phyloP scores from a whole-genome alignment of 495 filamentous ascomycete genomes.

The Glonium stellatum region DNA sequence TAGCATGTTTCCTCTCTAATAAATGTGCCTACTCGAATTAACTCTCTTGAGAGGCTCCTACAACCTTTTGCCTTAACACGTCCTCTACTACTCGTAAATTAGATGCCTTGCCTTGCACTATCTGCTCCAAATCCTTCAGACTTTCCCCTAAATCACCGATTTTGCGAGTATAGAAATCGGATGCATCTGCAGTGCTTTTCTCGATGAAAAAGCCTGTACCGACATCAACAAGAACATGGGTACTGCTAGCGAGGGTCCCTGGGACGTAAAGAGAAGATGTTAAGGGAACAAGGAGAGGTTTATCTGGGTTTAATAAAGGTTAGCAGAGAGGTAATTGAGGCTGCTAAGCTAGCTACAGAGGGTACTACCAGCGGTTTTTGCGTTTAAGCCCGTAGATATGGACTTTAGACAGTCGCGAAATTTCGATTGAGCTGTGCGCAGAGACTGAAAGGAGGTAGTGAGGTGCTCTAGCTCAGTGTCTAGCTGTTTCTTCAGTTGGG shows the following conservation, averaged over 20 bases:
- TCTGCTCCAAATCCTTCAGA: conserved; percentile 77
- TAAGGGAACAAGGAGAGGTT: conserved; percentile 77
- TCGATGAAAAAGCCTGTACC: conserved; percentile 96
- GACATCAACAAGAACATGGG: conserved; percentile 86
- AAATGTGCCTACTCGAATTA: neutral
- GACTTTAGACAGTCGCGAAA: conserved; percentile 82
- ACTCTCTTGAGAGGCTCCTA: neutral
- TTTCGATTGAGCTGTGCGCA: conserved; percentile 80
- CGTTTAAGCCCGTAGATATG: conserved; percentile 40
- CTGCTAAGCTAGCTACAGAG: neutral
- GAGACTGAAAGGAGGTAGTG: conserved; percentile 76
- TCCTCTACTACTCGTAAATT: conserved; percentile 86
- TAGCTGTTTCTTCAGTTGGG: conserved; percentile 81
- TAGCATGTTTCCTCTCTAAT: neutral
- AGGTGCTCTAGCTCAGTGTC: conserved; percentile 93
- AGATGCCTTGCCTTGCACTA: conserved; percentile 74
- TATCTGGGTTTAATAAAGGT: conserved; percentile 36
- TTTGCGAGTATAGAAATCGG: conserved; percentile 78
- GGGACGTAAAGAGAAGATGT: conserved; percentile 92
- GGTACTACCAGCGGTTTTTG: conserved; percentile 26
- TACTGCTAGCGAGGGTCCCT: conserved; percentile 65
- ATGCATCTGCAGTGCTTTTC: conserved; percentile 74
- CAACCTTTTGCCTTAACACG: conserved; percentile 47
- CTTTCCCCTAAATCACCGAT: conserved; percentile 71
- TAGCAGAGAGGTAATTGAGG: neutral